Evolutionary conservation across 768 basidiomycete species (phyloP).

Genomic region (Trametes punicea): DNA sequence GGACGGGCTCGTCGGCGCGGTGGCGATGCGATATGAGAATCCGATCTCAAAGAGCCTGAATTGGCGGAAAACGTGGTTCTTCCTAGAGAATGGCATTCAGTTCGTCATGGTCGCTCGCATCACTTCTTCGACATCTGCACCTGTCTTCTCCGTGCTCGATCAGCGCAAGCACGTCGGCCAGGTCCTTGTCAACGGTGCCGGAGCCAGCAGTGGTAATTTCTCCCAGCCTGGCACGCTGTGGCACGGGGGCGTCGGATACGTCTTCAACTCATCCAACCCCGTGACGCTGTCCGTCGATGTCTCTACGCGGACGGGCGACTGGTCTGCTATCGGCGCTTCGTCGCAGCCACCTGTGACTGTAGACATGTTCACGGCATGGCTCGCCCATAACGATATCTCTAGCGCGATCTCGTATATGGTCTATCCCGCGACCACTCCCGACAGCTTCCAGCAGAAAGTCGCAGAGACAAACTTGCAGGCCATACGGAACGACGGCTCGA

Average conservation of each 20-base stretch:
- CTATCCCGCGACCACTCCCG: constrained; percentile 45
- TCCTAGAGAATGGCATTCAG: constrained; percentile 56
- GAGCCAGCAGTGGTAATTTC: constrained; percentile 24
- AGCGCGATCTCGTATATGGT: constrained; percentile 44
- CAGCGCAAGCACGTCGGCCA: constrained; percentile 45
- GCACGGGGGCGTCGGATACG: constrained; percentile 61
- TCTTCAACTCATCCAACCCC: constrained; percentile 36
- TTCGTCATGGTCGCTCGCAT: constrained; percentile 56
- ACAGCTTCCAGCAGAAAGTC: constrained; percentile 38
- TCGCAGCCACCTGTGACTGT: constrained; percentile 50
- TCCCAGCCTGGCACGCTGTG: constrained; percentile 42
- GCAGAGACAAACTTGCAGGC: constrained; percentile 33
- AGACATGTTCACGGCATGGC: constrained; percentile 58
- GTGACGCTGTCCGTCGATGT: constrained; percentile 36
- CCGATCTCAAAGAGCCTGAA: constrained; percentile 48
- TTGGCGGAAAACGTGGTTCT: constrained; percentile 71
- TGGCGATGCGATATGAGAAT: constrained; percentile 62
- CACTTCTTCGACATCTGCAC: constrained; percentile 41
- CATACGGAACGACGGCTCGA: constrained; percentile 43
- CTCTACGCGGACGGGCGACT: constrained; percentile 49
- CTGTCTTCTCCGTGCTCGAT: constrained; percentile 60
- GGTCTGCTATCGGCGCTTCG: constrained; percentile 61
- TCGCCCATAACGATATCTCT: constrained; percentile 37
- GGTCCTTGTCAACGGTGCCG: constrained; percentile 40
- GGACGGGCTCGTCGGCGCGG: constrained; percentile 49